A percentile compares a stretch with the other conserved stretches of the same genome.
These are phyloP conservation scores for Xenoacremonium recifei DNA, from an alignment of 2,329 filamentous ascomycete genomes.

Conservation along the genomic window DNA sequence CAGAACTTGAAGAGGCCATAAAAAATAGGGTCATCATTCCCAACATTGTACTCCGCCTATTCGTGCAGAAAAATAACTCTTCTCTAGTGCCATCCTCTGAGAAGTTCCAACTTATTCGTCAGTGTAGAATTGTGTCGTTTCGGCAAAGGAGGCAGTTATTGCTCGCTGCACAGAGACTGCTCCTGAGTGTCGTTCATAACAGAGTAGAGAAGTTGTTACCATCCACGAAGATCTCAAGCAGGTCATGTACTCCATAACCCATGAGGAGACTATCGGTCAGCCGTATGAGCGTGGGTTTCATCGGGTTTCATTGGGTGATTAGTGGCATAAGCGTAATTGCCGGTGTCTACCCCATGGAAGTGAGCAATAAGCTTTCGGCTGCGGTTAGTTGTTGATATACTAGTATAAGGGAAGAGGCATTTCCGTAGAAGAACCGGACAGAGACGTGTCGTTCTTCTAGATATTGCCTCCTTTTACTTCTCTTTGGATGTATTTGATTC, in stretches of 20 bases:
- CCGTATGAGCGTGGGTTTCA: slow-evolving; percentile 85
- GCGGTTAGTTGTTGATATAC: too few species aligned
- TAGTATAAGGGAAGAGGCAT: too few species aligned
- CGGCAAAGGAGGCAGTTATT: slow-evolving; percentile 82
- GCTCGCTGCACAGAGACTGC: slow-evolving; percentile 60
- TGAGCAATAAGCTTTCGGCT: too few species aligned
- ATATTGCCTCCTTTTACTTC: too few species aligned
- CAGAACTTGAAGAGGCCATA: slow-evolving; percentile 96
- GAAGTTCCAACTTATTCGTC: slow-evolving; percentile 95
- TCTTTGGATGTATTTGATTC: too few species aligned
- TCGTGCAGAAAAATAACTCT: slow-evolving; percentile 91
- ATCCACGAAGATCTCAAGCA: slow-evolving; percentile 93
- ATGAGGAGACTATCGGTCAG: slow-evolving; percentile 94
- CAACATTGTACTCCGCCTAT: slow-evolving; percentile 90
- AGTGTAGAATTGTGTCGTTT: slow-evolving; percentile 93
- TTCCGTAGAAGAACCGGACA: too few species aligned
- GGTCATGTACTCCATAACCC: slow-evolving; percentile 92
- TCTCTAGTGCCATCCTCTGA: slow-evolving; percentile 93
- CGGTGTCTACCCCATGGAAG: slow-evolving; percentile 98
- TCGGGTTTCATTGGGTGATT: slow-evolving; percentile 99
- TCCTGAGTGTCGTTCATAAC: too few species aligned
- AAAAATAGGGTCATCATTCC: slow-evolving; percentile 96
- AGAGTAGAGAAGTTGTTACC: too few species aligned
- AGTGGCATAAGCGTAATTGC: slow-evolving; percentile 95
- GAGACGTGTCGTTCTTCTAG: too few species aligned